phyloP scores from a whole-genome alignment of 225 moss, liverwort and hornwort species.

The Straminergon stramineum region DNA sequence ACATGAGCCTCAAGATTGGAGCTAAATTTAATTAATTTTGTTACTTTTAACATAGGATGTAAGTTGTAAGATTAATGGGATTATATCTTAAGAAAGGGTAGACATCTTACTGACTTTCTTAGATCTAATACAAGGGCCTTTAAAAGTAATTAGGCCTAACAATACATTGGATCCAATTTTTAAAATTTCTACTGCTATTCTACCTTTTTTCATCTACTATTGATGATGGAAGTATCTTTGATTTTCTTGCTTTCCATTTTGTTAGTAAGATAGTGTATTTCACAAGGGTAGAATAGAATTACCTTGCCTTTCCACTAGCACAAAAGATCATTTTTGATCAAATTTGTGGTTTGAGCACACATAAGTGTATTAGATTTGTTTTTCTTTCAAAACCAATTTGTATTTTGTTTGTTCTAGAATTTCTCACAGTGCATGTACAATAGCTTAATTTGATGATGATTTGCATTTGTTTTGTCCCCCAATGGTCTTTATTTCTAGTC shows the following conservation, averaged over 20 bases:
- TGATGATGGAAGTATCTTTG: not conserved
- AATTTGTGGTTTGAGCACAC: not conserved
- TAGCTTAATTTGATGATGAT: no score
- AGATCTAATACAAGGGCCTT: fast-evolving
- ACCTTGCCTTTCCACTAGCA: fast-evolving
- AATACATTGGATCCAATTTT: not conserved
- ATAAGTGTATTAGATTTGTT: not conserved
- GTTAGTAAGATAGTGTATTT: fast-evolving
- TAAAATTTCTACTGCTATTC: fast-evolving
- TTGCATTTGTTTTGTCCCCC: no score
- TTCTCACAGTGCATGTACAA: not conserved
- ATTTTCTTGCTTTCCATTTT: not conserved
- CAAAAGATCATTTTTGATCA: not conserved
- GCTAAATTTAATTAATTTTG: not conserved
- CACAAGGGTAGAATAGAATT: fast-evolving
- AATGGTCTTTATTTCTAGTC: no score
- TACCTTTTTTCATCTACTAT: not conserved
- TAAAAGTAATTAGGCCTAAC: not conserved
- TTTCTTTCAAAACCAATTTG: no score
- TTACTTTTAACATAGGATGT: not conserved
- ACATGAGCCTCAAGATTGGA: not conserved
- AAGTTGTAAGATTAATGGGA: not conserved
- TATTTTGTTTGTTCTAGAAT: not conserved
- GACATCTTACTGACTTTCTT: not conserved
- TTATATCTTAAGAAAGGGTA: not conserved